Evolutionary conservation across 2,329 filamentous ascomycete genomes (phyloP).

Genomic region (Emmonsiellopsis sp.): DNA sequence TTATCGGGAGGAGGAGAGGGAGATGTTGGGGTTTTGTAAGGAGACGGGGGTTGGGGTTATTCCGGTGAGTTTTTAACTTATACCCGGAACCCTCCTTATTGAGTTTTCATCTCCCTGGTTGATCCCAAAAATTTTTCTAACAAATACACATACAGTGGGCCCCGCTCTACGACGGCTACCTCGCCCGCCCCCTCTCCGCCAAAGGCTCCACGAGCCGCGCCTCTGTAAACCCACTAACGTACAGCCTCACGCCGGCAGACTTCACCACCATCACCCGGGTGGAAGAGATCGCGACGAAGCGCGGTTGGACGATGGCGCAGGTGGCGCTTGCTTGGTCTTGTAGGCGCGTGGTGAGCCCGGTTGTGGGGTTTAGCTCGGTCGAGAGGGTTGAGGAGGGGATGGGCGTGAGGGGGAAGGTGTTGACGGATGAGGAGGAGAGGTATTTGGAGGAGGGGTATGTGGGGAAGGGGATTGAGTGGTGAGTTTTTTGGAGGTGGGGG

Average conservation of each 20-base stretch:
- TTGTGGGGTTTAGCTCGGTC: slow-evolving; percentile 43
- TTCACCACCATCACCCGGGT: slow-evolving; percentile 35
- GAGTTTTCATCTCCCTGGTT: neutral
- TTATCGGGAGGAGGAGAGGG: slow-evolving; percentile 42
- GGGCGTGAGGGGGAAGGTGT: slow-evolving; percentile 32
- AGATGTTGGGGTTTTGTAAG: slow-evolving; percentile 35
- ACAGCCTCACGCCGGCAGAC: slow-evolving; percentile 12
- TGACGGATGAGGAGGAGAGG: slow-evolving; percentile 42
- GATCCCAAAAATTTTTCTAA: neutral
- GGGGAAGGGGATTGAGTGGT: neutral
- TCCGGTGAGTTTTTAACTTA: slow-evolving; percentile 15
- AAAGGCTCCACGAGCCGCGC: slow-evolving; percentile 6
- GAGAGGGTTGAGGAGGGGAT: slow-evolving; percentile 43
- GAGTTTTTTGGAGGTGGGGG: no score
- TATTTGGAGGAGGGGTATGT: slow-evolving; percentile 44
- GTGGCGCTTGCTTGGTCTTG: slow-evolving; percentile 35
- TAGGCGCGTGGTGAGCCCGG: slow-evolving; percentile 38
- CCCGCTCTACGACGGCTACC: slow-evolving; percentile 12
- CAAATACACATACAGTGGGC: slow-evolving; percentile 8
- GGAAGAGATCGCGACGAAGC: slow-evolving; percentile 38
- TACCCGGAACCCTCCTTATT: neutral
- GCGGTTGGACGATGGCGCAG: slow-evolving; percentile 29
- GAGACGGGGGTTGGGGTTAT: slow-evolving; percentile 34
- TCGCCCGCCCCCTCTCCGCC: slow-evolving; percentile 10
- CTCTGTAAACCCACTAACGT: slow-evolving; percentile 15